Base-by-base conservation (phyloP, 768 basidiomycete species). In the Macrolepiota fuliginosa region DNA sequence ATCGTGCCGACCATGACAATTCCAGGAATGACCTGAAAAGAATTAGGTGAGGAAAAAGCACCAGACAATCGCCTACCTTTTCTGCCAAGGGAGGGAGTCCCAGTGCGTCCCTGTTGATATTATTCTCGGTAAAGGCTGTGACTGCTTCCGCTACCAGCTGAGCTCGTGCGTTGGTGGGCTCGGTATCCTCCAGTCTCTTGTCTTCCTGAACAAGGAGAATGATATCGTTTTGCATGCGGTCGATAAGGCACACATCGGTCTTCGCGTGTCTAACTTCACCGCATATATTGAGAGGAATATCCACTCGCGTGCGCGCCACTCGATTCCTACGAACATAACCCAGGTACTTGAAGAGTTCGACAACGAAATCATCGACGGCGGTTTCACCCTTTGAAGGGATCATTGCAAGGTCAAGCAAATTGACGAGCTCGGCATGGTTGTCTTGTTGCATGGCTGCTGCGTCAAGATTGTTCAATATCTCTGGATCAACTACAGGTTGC, bases 161-260 rank as follows among this genome's bases (percentile, higher is more conserved):
- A 39, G 68, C 61, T 52, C 56, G 52, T 13, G 69, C 62, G 35
- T 68, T 55, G 37, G n/a, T 15, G 42, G 57, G 51, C 3, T 65
- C 56, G 32, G 17, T 17, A 25, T 54, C 13, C 12, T 58, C 58
- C 13, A 58, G 54, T n/a, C 56, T 52, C 60, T 67, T 71, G 54
- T 73, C 67, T 59, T 66, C 67, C 45, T 71, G 71, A 29, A 71
- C 67, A 13, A 74, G 58, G 10, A 74, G 68, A 25, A 72, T 4
- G 57, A 69, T 66, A 50, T 73, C 67, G 37, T 67, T 61, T 27
- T 62, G 62, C 24, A 29, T 32, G 19, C 52, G 37, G 60, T 73
- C 69, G 13, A 72, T 45, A 32, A 32, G 29, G 29, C 29, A 32
- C 29, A 32, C 29, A 32, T 32, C 29, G 7, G 29, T 32, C 29